These are phyloP conservation scores for Chlamydomonas sp. DNA, from an alignment of 139 green algal genomes.

Conservation along the genomic window DNA sequence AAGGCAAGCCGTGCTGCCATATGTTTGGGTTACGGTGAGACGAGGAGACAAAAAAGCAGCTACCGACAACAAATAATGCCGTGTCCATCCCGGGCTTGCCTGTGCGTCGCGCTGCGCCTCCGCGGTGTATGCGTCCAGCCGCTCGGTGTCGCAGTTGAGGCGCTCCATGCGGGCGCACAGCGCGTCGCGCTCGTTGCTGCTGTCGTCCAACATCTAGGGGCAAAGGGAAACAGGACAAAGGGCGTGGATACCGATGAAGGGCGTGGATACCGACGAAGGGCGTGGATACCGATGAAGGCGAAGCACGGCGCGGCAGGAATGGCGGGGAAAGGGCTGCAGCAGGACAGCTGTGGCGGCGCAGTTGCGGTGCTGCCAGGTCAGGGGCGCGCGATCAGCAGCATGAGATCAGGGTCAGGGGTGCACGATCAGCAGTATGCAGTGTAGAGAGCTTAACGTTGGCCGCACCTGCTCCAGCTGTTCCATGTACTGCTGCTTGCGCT, in stretches of 20 bases:
- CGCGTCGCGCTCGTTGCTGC: neutral
- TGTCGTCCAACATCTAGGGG: conserved; percentile 11
- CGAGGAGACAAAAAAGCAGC: neutral
- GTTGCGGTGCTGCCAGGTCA: conserved; percentile 22
- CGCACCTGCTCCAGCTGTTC: conserved; percentile 52
- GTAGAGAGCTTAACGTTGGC: too few species aligned
- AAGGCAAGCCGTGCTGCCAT: neutral
- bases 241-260: neutral
- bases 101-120: neutral
- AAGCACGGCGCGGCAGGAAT: too few species aligned
- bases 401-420: neutral
- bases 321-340: too few species aligned
- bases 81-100: neutral
- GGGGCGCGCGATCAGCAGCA: too few species aligned
- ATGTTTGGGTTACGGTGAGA: neutral
- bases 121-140: neutral
- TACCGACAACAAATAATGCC: neutral
- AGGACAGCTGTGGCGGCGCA: neutral
- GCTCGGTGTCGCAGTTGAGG: neutral
- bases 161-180: neutral
- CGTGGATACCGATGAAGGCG: neutral
- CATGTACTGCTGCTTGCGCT: conserved; percentile 66
- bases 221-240: neutral
- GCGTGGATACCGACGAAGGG: neutral
- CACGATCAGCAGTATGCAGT: neutral